Base-by-base conservation (phyloP, 495 filamentous ascomycete genomes). In the Apiosordaria backusii region DNA sequence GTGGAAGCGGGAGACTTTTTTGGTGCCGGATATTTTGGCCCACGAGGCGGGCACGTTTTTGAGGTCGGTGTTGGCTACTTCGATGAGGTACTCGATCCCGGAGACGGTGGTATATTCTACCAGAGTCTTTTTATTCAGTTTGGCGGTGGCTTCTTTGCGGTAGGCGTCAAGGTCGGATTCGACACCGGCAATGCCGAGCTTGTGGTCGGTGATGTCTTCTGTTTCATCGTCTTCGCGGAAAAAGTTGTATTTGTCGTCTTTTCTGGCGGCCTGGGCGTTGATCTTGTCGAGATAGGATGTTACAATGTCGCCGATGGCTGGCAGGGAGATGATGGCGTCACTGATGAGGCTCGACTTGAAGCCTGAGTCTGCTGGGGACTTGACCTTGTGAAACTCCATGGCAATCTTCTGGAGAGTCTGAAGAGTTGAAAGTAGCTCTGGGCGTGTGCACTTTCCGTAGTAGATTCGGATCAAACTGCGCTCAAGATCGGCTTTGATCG, bases 401-500 rank as follows among this genome's bases (percentile, higher is more conserved):
- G 92, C 82, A 55, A 98, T 93, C 62, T 80, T 84, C 69, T 96
- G 91, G 72, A 98, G 78, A 0, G 90, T 90, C 76, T 97, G 94
- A 1, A 99, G 80, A 6, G 94, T 87, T 4, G 84, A 85, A 3
- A 99, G 83, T 21, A 99, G 86, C 76, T 98, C 96, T 4, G 94
- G 91, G 0, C 96, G 89, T 3, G 91, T 90, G 74, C 93, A 97
- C 81, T 93, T 95, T 18, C 91, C 90, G 74, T 99, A 99, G 79
- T 97, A 99, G 52, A 99, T 97, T 21, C 95, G 85, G 72, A 98
- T 95, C 52, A 99, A 78, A 58, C 89, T 92, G 69, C 92, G 91
- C 74, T 99, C 95, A 10, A 99, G 83, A 72, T 99, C 95, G 61
- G 84, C 88, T 70, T 84, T 91, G 68, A 89, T 89, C 62, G 85